phyloP scores from a whole-genome alignment of 192 early-diverging fungal species.

The Coemansia brasiliensis region DNA sequence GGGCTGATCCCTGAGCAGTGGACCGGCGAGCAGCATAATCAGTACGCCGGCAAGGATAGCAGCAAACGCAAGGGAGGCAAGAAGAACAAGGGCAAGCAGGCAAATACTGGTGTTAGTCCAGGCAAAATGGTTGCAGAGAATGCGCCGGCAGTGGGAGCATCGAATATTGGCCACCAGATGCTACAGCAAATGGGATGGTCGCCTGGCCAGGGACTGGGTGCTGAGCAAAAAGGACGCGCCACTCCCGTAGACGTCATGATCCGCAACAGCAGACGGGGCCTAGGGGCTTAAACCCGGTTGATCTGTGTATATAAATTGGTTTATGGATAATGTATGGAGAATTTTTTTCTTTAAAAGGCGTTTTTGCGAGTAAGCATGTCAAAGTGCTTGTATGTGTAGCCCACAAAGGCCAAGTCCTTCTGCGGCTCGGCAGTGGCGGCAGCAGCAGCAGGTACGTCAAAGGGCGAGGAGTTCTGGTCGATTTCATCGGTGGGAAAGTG shows the following conservation, averaged over 20 bases:
- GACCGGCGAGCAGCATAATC: conserved; percentile 9
- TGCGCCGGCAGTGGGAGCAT: conserved; percentile 43
- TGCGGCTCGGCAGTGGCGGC: conserved; percentile 55
- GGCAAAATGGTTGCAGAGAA: conserved; percentile 43
- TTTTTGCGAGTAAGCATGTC: conserved; percentile 77
- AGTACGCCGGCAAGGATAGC: neutral
- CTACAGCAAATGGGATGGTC: conserved; percentile 55
- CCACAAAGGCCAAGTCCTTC: conserved; percentile 97
- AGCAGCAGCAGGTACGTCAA: conserved; percentile 26
- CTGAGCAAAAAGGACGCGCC: conserved; percentile 40
- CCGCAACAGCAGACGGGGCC: conserved; percentile 41
- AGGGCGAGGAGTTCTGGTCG: conserved; percentile 66
- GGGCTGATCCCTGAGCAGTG: conserved; percentile 32
- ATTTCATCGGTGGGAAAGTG: conserved; percentile 97
- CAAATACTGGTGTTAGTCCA: conserved; percentile 1
- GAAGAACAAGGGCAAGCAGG: neutral
- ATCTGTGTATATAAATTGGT: neutral
- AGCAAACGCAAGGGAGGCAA: conserved; percentile 13
- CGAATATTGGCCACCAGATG: conserved; percentile 56
- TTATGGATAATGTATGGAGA: neutral
- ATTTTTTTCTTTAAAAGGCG: conserved; percentile 56
- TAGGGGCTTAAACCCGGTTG: conserved; percentile 26
- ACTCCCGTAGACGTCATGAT: conserved; percentile 49
- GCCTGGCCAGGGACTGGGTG: conserved; percentile 49
- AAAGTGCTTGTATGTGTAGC: conserved; percentile 97